Percentiles rank a stretch among this genome's conserved stretches.
These are phyloP conservation scores for Blastocystis sp. DNA, from an alignment of 352 stramenopile species.

Conservation along the genomic window DNA sequence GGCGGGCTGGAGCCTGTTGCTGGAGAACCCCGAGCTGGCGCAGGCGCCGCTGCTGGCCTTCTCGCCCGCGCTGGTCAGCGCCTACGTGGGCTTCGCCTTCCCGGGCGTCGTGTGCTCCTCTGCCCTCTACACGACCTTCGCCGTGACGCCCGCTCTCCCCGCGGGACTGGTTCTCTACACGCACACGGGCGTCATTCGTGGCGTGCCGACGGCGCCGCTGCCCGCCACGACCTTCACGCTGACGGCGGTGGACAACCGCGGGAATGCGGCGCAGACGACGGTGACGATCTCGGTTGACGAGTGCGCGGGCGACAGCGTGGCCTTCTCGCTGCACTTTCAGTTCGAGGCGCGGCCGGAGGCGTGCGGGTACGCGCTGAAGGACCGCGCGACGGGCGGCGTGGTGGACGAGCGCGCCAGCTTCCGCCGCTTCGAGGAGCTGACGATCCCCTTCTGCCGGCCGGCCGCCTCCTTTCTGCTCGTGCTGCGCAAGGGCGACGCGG, in stretches of 20 bases:
- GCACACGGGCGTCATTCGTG: constrained; percentile 31
- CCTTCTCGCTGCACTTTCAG: not conserved
- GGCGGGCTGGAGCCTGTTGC: not conserved
- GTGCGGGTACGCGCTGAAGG: constrained; percentile 16
- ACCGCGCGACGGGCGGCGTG: constrained; percentile 2
- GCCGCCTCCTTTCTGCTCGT: constrained; percentile 6
- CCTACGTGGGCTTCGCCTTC: not conserved
- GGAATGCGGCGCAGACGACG: constrained; percentile 2
- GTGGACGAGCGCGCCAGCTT: not conserved
- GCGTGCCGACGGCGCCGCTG: constrained; percentile 13
- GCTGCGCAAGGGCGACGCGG: not conserved
- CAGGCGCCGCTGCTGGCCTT: not conserved
- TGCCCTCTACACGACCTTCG: not conserved
- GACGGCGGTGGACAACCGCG: constrained; percentile 11
- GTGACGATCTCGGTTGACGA: constrained; percentile 30
- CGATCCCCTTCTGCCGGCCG: constrained; percentile 6
- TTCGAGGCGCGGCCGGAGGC: not conserved
- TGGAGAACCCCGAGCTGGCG: constrained; percentile 29
- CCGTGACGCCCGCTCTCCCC: constrained; percentile 44
- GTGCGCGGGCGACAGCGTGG: constrained; percentile 1
- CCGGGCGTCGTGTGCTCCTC: not conserved
- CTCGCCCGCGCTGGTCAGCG: not conserved
- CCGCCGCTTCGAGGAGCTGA: not conserved
- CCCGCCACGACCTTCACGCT: constrained; percentile 32
- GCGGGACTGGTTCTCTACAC: constrained; percentile 43